Conservation (phyloP, 2,329 filamentous ascomycete species). For the Lachnellula cervina region DNA sequence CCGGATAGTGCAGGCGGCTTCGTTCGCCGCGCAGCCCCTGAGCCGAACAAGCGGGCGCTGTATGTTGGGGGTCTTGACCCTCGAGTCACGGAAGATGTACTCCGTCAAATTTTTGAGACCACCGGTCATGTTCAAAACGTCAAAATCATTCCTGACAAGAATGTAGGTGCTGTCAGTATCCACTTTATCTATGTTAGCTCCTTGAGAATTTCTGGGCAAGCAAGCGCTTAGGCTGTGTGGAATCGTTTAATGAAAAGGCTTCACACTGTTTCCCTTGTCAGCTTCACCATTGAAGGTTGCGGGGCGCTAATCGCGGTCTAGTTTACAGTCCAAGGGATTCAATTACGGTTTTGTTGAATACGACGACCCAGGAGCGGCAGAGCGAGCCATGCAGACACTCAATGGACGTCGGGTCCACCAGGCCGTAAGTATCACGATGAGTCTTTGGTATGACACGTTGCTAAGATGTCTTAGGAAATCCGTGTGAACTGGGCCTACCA, state of each 20-base stretch:
- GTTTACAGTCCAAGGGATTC: constrained; percentile 79
- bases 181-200: constrained; percentile 25
- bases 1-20: constrained; percentile 77
- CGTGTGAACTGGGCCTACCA: constrained; percentile 99
- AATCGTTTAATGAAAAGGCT: constrained; percentile 23
- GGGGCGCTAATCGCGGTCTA: constrained; percentile 30
- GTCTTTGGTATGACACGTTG: constrained; percentile 5
- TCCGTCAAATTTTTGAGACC: constrained; percentile 98
- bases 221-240: constrained; percentile 10
- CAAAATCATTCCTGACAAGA: constrained; percentile 99
- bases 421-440: constrained; percentile 58
- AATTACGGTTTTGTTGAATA: constrained; percentile 99
- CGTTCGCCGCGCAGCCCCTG: constrained; percentile 84
- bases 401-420: constrained; percentile 95
- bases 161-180: constrained; percentile 62
- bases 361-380: constrained; percentile 92
- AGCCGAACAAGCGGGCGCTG: constrained; percentile 96
- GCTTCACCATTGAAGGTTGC: constrained; percentile 25
- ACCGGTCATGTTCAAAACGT: constrained; percentile 97
- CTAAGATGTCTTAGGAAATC: constrained; percentile 67
- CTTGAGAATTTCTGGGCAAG: constrained; percentile 15
- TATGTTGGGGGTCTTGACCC: constrained; percentile 95
- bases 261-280: constrained; percentile 13
- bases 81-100: constrained; percentile 89
- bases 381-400: constrained; percentile 94